Conservation (phyloP, 2,329 filamentous ascomycete species). For the Penicillium glabrum region DNA sequence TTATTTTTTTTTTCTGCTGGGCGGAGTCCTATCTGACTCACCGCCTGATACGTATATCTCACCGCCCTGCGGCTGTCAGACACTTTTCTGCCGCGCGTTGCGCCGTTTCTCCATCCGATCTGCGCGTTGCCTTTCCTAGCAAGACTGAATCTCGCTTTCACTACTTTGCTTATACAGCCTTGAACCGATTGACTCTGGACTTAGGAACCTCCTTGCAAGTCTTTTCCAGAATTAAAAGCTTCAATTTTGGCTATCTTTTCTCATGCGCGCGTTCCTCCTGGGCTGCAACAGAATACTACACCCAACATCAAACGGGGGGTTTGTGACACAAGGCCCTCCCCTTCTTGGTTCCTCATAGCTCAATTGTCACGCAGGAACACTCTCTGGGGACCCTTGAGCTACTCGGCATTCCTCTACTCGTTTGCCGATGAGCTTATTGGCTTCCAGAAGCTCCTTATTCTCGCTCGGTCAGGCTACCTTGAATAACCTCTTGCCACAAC, state of each 20-base stretch:
- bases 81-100: conserved; percentile 7
- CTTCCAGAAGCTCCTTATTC: background rate
- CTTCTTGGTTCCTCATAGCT: background rate
- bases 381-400: background rate
- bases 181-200: background rate
- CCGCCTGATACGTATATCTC: conserved; percentile 2
- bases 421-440: background rate
- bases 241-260: background rate
- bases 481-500: background rate
- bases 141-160: background rate
- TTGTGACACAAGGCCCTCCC: background rate
- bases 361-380: background rate
- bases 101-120: background rate
- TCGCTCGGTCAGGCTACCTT: background rate
- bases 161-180: background rate
- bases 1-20: conserved; percentile 32
- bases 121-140: background rate
- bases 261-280: background rate
- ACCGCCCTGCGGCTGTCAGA: background rate
- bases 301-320: background rate
- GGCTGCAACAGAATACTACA: background rate
- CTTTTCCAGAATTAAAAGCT: background rate
- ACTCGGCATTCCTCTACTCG: background rate
- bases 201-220: background rate
- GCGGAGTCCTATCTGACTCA: conserved; percentile 16